Conservation (phyloP, 2,329 filamentous ascomycete genomes). For the Neonectria coccinea region DNA sequence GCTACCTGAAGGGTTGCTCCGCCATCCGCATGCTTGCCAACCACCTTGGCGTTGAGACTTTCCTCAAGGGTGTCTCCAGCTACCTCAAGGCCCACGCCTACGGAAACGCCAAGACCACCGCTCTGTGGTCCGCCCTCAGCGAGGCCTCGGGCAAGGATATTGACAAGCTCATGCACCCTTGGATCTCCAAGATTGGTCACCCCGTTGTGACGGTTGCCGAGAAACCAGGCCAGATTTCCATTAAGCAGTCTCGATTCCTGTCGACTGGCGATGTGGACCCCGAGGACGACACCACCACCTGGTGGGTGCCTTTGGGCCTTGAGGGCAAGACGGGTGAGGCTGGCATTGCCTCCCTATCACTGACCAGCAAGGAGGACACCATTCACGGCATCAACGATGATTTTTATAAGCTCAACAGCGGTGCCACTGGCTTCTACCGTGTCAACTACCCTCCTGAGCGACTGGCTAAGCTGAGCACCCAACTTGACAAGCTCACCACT, state of each 20-base stretch:
- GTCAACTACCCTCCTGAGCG: slow-evolving; percentile 92
- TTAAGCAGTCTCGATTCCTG: slow-evolving; percentile 90
- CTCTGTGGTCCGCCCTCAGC: slow-evolving; percentile 89
- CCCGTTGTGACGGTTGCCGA: slow-evolving; percentile 89
- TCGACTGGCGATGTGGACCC: slow-evolving; percentile 90
- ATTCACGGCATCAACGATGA: slow-evolving; percentile 78
- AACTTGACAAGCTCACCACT: slow-evolving; percentile 79
- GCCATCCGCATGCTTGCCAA: slow-evolving; percentile 96
- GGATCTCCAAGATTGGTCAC: slow-evolving; percentile 96
- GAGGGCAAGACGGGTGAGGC: slow-evolving; percentile 77
- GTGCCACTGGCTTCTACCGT: slow-evolving; percentile 89
- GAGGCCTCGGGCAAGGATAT: slow-evolving; percentile 91
- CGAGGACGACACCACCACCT: slow-evolving; percentile 90
- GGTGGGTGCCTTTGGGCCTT: slow-evolving; percentile 94
- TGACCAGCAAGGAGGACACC: slow-evolving; percentile 82
- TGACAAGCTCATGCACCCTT: slow-evolving; percentile 87
- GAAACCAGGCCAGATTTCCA: slow-evolving; percentile 81
- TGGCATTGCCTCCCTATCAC: slow-evolving; percentile 72
- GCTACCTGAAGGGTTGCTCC: slow-evolving; percentile 95
- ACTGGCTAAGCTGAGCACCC: slow-evolving; percentile 81
- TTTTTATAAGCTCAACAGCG: slow-evolving; percentile 95
- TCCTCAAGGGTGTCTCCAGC: slow-evolving; percentile 88
- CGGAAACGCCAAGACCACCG: slow-evolving; percentile 89
- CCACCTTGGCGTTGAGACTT: slow-evolving; percentile 87
- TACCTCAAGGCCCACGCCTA: slow-evolving; percentile 93